Evolutionary conservation across 1,284 basidiomycete species (phyloP).

Genomic region (Polyporus tsugae): DNA sequence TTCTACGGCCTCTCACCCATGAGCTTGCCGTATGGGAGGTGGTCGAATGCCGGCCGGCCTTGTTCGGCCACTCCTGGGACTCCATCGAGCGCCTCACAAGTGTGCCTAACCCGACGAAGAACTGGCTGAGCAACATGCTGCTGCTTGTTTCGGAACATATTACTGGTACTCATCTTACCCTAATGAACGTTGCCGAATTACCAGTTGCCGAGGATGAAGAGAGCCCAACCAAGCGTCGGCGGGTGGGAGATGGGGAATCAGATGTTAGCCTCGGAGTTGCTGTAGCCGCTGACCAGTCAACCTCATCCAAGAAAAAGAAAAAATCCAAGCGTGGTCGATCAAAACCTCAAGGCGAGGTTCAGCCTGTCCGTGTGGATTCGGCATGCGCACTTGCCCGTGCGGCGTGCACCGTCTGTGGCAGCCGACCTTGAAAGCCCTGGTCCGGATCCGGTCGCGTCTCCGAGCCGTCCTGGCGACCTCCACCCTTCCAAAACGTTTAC

Average conservation of each 20-base stretch:
- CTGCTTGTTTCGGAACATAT: background rate
- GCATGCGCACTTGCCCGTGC: too few species aligned
- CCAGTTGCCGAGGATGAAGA: background rate
- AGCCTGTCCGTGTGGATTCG: too few species aligned
- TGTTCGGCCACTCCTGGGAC: background rate
- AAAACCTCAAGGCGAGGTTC: too few species aligned
- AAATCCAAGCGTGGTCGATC: too few species aligned
- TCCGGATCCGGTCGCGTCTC: background rate
- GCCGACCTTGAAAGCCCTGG: background rate
- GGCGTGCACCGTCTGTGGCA: too few species aligned
- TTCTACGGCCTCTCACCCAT: constrained; percentile 11
- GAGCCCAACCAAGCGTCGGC: background rate
- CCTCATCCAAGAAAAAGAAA: too few species aligned
- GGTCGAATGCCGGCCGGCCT: background rate
- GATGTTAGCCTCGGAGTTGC: too few species aligned
- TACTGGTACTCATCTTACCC: background rate
- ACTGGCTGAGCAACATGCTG: background rate
- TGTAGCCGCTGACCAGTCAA: too few species aligned
- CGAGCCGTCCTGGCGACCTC: background rate
- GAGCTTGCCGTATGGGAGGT: too few species aligned
- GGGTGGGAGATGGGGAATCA: background rate
- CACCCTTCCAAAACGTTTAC: background rate
- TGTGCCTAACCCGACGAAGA: background rate
- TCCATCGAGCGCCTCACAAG: background rate
- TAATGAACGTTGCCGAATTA: background rate